A percentile compares a stretch with the other conserved stretches of the same genome.
Conservation (phyloP, 1,139 yeast species). For the Nematodospora anomalae region DNA sequence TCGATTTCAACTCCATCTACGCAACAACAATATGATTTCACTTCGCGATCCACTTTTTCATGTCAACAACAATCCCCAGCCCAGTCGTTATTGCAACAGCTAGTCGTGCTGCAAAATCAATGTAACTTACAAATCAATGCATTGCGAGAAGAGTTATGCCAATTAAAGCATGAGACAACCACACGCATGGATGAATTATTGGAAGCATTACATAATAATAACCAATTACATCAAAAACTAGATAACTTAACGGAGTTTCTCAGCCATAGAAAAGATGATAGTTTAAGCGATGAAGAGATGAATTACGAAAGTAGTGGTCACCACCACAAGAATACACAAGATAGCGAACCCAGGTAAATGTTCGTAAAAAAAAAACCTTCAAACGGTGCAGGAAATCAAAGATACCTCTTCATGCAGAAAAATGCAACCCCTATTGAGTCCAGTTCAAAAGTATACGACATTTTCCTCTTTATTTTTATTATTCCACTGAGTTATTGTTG, state of each 20-base stretch:
- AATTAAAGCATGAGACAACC: constrained; percentile 17
- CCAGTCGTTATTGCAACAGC: constrained; percentile 6
- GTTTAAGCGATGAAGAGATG: constrained; percentile 5
- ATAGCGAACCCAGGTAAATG: too few species aligned
- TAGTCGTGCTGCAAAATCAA: constrained; percentile 11
- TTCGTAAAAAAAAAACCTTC: too few species aligned
- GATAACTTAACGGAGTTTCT: constrained; percentile 5
- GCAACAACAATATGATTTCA: neutral
- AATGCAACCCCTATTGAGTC: too few species aligned
- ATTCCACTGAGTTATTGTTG: too few species aligned
- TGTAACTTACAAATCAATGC: constrained; percentile 16
- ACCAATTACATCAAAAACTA: constrained; percentile 6
- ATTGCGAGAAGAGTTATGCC: constrained; percentile 17
- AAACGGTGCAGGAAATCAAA: constrained; percentile 15
- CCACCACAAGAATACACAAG: too few species aligned
- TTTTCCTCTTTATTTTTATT: too few species aligned
- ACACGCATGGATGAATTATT: constrained; percentile 15
- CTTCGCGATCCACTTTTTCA: constrained; percentile 1
- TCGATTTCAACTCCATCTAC: neutral
- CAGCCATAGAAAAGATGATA: neutral
- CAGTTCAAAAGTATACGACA: too few species aligned
- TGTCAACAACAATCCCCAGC: constrained; percentile 3
- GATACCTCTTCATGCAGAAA: too few species aligned
- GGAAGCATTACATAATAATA: constrained; percentile 1
- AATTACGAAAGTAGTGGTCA: constrained; percentile 3